Conservation (phyloP, 2,329 filamentous ascomycete species). For the Xylariaceae sp. region DNA sequence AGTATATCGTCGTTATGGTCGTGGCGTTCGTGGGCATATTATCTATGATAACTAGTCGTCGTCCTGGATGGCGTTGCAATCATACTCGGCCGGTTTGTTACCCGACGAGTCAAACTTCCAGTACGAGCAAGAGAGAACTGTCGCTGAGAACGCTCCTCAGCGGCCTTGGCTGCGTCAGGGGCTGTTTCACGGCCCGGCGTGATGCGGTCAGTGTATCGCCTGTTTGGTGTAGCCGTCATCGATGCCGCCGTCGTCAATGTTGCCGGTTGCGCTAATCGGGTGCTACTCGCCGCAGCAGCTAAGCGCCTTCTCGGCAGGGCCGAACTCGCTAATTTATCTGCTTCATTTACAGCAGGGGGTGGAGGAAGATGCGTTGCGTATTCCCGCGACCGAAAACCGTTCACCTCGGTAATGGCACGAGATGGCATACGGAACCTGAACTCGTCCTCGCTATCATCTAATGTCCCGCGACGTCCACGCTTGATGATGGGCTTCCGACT, state of each 20-base stretch:
- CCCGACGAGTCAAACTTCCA: slow-evolving; percentile 43
- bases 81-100: slow-evolving; percentile 43
- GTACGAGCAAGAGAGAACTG: slow-evolving; percentile 45
- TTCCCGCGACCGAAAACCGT: slow-evolving; percentile 39
- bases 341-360: slow-evolving; percentile 32
- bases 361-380: slow-evolving; percentile 37
- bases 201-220: slow-evolving; percentile 48
- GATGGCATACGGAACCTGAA: slow-evolving; percentile 53
- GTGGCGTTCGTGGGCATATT: slow-evolving; percentile 25
- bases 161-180: slow-evolving; percentile 35
- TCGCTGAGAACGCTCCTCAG: slow-evolving; percentile 43
- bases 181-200: slow-evolving; percentile 40
- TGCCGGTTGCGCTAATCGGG: slow-evolving; percentile 41
- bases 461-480: slow-evolving; percentile 44
- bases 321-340: slow-evolving; percentile 39
- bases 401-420: slow-evolving; percentile 54
- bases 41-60: slow-evolving; percentile 43
- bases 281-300: slow-evolving; percentile 45
- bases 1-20: slow-evolving; percentile 34
- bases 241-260: slow-evolving; percentile 32
- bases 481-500: slow-evolving; percentile 43
- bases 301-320: slow-evolving; percentile 52
- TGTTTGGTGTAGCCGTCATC: slow-evolving; percentile 31
- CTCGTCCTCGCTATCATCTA: slow-evolving; percentile 48
- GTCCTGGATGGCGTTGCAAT: slow-evolving; percentile 38